Conservation (phyloP, 2,329 filamentous ascomycete species). For the Fusarium nurragi region DNA sequence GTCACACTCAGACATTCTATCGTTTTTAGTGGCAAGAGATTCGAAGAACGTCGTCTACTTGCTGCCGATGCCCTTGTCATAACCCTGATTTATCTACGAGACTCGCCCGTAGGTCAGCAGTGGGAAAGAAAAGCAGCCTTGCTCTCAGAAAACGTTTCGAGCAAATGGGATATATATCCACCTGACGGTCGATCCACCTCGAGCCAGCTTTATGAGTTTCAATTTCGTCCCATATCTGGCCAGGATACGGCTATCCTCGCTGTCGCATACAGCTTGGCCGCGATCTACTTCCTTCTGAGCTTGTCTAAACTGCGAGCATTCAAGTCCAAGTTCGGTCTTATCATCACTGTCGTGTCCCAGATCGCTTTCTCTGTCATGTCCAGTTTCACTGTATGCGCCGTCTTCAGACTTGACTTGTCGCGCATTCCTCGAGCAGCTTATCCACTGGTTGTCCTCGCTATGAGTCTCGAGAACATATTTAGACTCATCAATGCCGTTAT, state of each 20-base stretch:
- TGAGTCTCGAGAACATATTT: slow-evolving; percentile 83
- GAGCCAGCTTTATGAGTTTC: slow-evolving; percentile 79
- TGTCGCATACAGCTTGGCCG: slow-evolving; percentile 70
- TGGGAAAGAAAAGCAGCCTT: slow-evolving; percentile 70
- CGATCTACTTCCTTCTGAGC: slow-evolving; percentile 72
- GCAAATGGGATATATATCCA: slow-evolving; percentile 74
- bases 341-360: slow-evolving; percentile 75
- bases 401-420: slow-evolving; percentile 78
- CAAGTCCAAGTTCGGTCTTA: slow-evolving; percentile 78
- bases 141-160: slow-evolving; percentile 59
- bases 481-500: slow-evolving; percentile 81
- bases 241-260: slow-evolving; percentile 71
- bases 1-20: slow-evolving; percentile 80
- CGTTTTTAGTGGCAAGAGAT: slow-evolving; percentile 83
- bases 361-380: slow-evolving; percentile 78
- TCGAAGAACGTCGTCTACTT: slow-evolving; percentile 71
- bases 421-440: slow-evolving; percentile 79
- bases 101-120: slow-evolving; percentile 69
- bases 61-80: slow-evolving; percentile 83
- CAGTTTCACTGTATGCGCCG: slow-evolving; percentile 81
- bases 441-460: slow-evolving; percentile 78
- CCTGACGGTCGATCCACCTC: slow-evolving; percentile 61
- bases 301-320: slow-evolving; percentile 76
- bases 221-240: slow-evolving; percentile 76
- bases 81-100: slow-evolving; percentile 74